Evolutionary conservation across 805 yeast genomes (phyloP).

Genomic region (Suhomyces sp.): DNA sequence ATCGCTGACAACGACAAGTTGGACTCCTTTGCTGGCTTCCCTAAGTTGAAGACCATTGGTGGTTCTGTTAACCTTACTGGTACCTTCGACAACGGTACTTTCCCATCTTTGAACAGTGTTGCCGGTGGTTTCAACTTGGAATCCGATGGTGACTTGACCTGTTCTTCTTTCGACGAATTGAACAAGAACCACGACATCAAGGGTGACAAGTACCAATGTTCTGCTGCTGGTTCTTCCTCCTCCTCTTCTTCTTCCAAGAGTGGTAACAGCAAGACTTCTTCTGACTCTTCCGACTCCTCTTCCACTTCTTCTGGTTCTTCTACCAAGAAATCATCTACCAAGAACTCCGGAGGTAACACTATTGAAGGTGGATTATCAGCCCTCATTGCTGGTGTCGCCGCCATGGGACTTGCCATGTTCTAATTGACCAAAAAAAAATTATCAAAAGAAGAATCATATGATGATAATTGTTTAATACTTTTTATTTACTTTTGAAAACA

Average conservation of each 20-base stretch:
- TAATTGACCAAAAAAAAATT: slow-evolving; percentile 6
- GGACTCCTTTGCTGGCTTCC: slow-evolving; percentile 66
- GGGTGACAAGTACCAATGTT: slow-evolving; percentile 84
- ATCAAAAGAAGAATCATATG: not conserved
- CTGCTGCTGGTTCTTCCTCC: slow-evolving; percentile 51
- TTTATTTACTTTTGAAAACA: not conserved
- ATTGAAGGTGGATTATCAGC: slow-evolving; percentile 23
- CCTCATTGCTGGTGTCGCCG: slow-evolving; percentile 31
- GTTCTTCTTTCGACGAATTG: slow-evolving; percentile 69
- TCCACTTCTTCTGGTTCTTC: slow-evolving; percentile 17
- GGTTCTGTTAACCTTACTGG: slow-evolving; percentile 88
- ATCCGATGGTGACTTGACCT: slow-evolving; percentile 75
- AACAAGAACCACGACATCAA: slow-evolving; percentile 78
- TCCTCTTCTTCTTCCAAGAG: slow-evolving; percentile 44
- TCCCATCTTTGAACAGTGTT: slow-evolving; percentile 71
- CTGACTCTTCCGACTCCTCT: slow-evolving; percentile 19
- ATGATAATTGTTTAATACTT: not conserved
- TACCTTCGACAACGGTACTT: slow-evolving; percentile 73
- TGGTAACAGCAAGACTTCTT: slow-evolving; percentile 27
- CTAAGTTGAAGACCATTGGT: slow-evolving; percentile 65
- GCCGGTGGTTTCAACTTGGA: slow-evolving; percentile 89
- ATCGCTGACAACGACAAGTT: slow-evolving; percentile 81
- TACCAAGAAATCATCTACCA: slow-evolving; percentile 10
- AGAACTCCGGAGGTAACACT: slow-evolving; percentile 24
- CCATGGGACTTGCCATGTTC: slow-evolving; percentile 38